These are phyloP conservation scores for Neofusicoccum parvum DNA, from an alignment of 2,329 filamentous ascomycete genomes.

Conservation along the genomic window DNA sequence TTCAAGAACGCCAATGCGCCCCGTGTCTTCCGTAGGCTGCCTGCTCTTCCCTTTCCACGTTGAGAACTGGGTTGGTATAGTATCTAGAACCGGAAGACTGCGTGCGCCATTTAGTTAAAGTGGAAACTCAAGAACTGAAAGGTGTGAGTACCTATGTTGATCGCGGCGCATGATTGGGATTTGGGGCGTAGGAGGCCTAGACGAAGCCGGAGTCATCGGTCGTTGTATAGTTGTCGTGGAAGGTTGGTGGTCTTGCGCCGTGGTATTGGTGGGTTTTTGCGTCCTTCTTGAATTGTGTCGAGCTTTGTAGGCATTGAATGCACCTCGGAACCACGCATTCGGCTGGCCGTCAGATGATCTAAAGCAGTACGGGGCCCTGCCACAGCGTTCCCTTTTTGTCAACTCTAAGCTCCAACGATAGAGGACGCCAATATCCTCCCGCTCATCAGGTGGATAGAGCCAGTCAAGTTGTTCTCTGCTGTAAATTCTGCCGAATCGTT, in stretches of 20 bases:
- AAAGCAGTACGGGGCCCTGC: constrained; percentile 3
- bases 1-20: neutral
- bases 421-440: neutral
- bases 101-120: neutral
- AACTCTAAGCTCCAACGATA: neutral
- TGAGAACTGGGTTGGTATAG: neutral
- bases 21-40: neutral
- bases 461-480: neutral
- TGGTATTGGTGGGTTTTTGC: neutral
- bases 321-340: neutral
- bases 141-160: neutral
- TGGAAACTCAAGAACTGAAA: neutral
- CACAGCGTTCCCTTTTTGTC: neutral
- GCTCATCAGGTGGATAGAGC: neutral
- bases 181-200: neutral
- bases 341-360: neutral
- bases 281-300: neutral
- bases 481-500: neutral
- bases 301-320: neutral
- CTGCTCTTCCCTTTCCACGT: neutral
- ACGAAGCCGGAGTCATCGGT: neutral
- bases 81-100: neutral
- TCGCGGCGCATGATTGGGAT: neutral
- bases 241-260: neutral
- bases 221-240: neutral